Conservation (phyloP, 2,329 filamentous ascomycete species). For the Chaetomiaceae sp. region DNA sequence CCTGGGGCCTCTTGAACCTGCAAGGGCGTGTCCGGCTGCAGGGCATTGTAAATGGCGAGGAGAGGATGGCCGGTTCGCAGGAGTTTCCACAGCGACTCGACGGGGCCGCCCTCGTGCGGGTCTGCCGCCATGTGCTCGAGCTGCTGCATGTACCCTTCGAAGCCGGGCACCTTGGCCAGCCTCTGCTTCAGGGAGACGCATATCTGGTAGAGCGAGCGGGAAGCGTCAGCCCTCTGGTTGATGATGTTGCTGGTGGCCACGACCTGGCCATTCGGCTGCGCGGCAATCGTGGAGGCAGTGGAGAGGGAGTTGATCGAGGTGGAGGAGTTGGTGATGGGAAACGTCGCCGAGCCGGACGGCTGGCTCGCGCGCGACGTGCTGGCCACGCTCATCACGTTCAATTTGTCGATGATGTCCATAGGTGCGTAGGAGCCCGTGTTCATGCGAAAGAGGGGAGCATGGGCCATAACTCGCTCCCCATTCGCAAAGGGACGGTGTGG, state of each 20-base stretch:
- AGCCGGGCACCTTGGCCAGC: conserved; percentile 76
- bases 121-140: conserved; percentile 64
- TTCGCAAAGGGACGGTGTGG: conserved; percentile 30
- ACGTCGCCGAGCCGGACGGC: conserved; percentile 57
- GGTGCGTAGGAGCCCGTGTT: conserved; percentile 52
- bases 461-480: conserved; percentile 50
- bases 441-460: conserved; percentile 56
- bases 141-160: conserved; percentile 68
- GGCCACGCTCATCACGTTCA: conserved; percentile 50
- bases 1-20: conserved; percentile 58
- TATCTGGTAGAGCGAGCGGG: conserved; percentile 89
- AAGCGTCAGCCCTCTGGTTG: conserved; percentile 91
- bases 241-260: conserved; percentile 89
- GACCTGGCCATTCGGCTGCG: conserved; percentile 51
- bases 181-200: conserved; percentile 81
- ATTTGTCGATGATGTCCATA: conserved; percentile 43
- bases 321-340: conserved; percentile 49
- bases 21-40: conserved; percentile 66
- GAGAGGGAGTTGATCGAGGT: conserved; percentile 49
- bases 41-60: conserved; percentile 81
- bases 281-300: conserved; percentile 40
- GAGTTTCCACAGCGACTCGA: conserved; percentile 85
- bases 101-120: conserved; percentile 65
- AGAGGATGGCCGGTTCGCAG: conserved; percentile 80
- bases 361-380: conserved; percentile 55